phyloP scores from a whole-genome alignment of 164 flowering plant genomes.

The Tetrastigma voinierianum region DNA sequence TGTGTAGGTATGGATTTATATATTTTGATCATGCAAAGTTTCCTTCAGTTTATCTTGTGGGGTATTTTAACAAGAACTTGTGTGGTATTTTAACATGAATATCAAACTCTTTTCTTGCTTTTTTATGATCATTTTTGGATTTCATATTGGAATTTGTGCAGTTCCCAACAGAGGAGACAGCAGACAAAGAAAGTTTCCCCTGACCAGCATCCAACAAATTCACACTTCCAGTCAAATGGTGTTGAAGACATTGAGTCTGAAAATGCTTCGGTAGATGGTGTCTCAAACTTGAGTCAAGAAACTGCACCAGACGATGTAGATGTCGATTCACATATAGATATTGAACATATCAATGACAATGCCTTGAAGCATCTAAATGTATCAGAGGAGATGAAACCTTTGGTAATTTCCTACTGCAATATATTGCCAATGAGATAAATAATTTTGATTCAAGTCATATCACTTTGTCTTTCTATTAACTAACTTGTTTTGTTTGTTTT shows the following conservation, averaged over 20 bases:
- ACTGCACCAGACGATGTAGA: slow-evolving; percentile 15
- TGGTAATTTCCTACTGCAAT: slow-evolving; percentile 30
- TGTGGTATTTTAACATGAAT: neutral
- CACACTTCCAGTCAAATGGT: slow-evolving; percentile 22
- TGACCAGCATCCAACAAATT: slow-evolving; percentile 30
- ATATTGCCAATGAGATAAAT: neutral
- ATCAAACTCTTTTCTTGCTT: neutral
- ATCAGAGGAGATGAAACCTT: slow-evolving; percentile 19
- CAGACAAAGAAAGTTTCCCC: slow-evolving; percentile 46
- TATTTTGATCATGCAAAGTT: too few relatives aligned
- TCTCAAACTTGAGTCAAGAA: slow-evolving; percentile 23
- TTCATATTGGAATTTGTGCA: slow-evolving; percentile 27
- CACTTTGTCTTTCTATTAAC: neutral
- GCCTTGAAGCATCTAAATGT: slow-evolving; percentile 13
- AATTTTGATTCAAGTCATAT: neutral
- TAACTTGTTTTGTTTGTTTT: neutral
- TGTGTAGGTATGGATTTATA: too few relatives aligned
- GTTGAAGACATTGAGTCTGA: slow-evolving; percentile 35
- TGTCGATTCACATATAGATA: slow-evolving; percentile 13
- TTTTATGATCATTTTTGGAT: neutral
- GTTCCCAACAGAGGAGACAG: slow-evolving; percentile 58
- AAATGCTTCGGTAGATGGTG: slow-evolving; percentile 14
- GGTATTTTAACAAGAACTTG: neutral
- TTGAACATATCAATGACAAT: slow-evolving; percentile 19
- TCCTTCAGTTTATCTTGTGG: neutral